Evolutionary conservation across 2,329 filamentous ascomycete species (phyloP).

Genomic region (Phialophora expanda): DNA sequence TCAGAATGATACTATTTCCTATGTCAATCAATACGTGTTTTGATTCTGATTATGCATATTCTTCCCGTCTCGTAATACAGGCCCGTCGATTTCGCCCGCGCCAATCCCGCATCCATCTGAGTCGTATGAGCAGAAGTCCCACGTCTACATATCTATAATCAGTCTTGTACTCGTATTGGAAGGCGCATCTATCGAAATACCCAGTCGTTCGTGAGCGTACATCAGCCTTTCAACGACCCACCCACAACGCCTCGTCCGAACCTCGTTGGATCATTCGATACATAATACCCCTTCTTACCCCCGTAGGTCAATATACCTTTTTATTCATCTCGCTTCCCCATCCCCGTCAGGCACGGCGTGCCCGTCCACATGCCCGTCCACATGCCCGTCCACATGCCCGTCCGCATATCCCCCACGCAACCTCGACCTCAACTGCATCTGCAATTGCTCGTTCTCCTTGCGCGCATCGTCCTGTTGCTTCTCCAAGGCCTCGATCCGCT

Average conservation of each 20-base stretch:
- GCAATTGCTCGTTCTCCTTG: constrained; percentile 33
- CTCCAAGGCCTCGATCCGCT: constrained; percentile 53
- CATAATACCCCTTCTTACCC: too few relatives aligned
- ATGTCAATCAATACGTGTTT: background rate
- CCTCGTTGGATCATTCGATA: too few relatives aligned
- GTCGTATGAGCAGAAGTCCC: too few relatives aligned
- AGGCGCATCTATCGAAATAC: too few relatives aligned
- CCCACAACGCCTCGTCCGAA: too few relatives aligned
- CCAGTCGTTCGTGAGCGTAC: too few relatives aligned
- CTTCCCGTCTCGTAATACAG: background rate
- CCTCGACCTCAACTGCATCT: constrained; percentile 12
- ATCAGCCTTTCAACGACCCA: too few relatives aligned
- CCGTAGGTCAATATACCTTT: too few relatives aligned
- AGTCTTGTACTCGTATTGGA: too few relatives aligned
- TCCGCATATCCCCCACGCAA: background rate
- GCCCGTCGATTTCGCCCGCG: background rate
- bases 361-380: constrained; percentile 5
- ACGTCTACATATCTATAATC: too few relatives aligned
- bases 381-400: constrained; percentile 3
- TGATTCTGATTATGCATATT: background rate
- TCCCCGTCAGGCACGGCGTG: constrained; percentile 8
- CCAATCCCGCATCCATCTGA: too few relatives aligned
- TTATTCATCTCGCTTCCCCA: background rate
- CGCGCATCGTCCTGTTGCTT: constrained; percentile 38
- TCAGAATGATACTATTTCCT: constrained; percentile 3